Evolutionary conservation across 768 basidiomycete species (phyloP).

Genomic region (Dendrothele bispora): DNA sequence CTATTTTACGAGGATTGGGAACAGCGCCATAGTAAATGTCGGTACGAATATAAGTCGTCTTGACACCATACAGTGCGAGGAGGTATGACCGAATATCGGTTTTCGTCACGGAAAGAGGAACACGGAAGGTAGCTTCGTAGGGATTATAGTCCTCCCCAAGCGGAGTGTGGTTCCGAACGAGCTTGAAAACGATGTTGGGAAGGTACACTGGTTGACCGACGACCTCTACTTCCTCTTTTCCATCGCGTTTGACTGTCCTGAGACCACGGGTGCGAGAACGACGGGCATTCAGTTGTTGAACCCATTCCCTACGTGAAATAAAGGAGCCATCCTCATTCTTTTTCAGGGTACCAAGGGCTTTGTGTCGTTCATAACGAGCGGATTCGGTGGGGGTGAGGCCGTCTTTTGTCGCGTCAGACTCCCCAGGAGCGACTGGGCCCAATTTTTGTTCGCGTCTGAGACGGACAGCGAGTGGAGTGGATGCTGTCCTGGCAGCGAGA

Average conservation of each 20-base stretch:
- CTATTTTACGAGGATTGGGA: constrained; percentile 26
- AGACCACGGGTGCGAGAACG: constrained; percentile 72
- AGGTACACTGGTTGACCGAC: constrained; percentile 86
- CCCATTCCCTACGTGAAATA: constrained; percentile 57
- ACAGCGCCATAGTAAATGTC: constrained; percentile 78
- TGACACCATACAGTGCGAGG: constrained; percentile 79
- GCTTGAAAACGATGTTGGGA: constrained; percentile 80
- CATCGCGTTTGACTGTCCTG: constrained; percentile 36
- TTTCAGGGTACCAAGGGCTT: constrained; percentile 51
- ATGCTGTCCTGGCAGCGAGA: constrained; percentile 61
- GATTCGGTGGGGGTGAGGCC: constrained; percentile 70
- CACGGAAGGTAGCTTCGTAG: constrained; percentile 91
- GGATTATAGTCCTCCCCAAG: constrained; percentile 85
- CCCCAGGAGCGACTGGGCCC: constrained; percentile 29
- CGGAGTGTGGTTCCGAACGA: constrained; percentile 82
- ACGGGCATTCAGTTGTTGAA: constrained; percentile 51
- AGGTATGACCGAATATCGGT: constrained; percentile 90
- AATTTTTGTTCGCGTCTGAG: constrained; percentile 60
- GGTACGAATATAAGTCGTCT: constrained; percentile 94
- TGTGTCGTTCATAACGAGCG: constrained; percentile 58
- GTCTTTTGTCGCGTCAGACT: constrained; percentile 47
- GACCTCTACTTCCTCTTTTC: constrained; percentile 49
- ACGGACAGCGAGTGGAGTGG: constrained; percentile 73
- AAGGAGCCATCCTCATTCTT: constrained; percentile 27
- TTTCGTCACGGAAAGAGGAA: constrained; percentile 89